These are phyloP conservation scores for Candida manassasensis DNA, from an alignment of 805 yeast genomes.

Conservation along the genomic window DNA sequence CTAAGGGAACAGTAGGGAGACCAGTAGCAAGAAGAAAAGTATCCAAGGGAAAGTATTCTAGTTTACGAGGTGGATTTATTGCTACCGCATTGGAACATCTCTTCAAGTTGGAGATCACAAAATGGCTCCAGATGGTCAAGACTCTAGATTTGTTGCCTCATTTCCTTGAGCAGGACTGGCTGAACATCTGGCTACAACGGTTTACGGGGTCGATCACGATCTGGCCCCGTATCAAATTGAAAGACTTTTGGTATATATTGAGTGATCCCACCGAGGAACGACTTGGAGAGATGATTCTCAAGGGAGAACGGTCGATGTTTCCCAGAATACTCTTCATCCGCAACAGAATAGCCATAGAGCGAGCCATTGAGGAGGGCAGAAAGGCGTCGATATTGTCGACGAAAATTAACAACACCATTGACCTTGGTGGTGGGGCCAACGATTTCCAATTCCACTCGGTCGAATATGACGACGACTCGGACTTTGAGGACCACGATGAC, in stretches of 20 bases:
- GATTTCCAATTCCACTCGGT: constrained; percentile 5
- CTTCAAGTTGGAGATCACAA: constrained; percentile 66
- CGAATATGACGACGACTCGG: constrained; percentile 8
- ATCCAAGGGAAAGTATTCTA: constrained; percentile 27
- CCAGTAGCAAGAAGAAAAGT: constrained; percentile 59
- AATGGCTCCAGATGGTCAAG: constrained; percentile 67
- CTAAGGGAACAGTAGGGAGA: constrained; percentile 75
- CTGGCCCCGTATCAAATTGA: constrained; percentile 61
- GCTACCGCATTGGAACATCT: constrained; percentile 69
- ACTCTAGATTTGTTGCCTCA: constrained; percentile 65
- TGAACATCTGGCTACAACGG: constrained; percentile 66
- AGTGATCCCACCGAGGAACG: constrained; percentile 64
- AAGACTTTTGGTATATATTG: constrained; percentile 59
- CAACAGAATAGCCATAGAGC: constrained; percentile 61
- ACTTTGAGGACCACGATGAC: constrained; percentile 1
- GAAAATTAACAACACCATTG: constrained; percentile 11
- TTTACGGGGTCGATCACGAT: constrained; percentile 74
- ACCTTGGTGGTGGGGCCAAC: not conserved
- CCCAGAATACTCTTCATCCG: constrained; percentile 64
- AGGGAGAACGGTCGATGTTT: constrained; percentile 62
- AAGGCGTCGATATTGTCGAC: constrained; percentile 17
- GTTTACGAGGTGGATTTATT: constrained; percentile 70
- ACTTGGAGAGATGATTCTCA: constrained; percentile 49
- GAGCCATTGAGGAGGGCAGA: constrained; percentile 54
- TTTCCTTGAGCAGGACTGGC: constrained; percentile 74